Evolutionary conservation across 495 filamentous ascomycete genomes (phyloP).

Genomic region (Usnea hakonensis): DNA sequence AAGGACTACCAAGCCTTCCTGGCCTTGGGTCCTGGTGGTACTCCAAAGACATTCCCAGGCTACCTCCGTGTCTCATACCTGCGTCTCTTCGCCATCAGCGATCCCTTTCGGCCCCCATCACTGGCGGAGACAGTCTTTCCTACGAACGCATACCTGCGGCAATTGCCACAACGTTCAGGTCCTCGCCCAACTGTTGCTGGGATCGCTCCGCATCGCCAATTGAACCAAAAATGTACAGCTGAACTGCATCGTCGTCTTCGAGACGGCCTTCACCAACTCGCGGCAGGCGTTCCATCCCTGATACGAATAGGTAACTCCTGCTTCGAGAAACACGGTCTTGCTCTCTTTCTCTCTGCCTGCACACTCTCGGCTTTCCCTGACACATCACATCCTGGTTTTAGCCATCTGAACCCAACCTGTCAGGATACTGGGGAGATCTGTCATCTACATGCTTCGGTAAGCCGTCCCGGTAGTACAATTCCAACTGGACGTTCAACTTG

Average conservation of each 20-base stretch:
- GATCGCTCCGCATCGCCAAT: constrained; percentile 74
- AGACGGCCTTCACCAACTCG: constrained; percentile 43
- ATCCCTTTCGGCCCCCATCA: constrained; percentile 31
- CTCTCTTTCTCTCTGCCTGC: constrained; percentile 46
- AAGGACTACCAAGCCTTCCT: constrained; percentile 73
- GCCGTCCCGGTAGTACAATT: not conserved
- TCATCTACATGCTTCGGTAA: constrained; percentile 60
- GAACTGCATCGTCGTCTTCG: constrained; percentile 47
- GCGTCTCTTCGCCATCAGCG: constrained; percentile 38
- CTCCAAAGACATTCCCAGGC: constrained; percentile 62
- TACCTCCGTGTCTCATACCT: constrained; percentile 63
- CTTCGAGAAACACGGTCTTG: constrained; percentile 73
- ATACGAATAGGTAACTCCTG: constrained; percentile 59
- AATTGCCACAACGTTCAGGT: constrained; percentile 52
- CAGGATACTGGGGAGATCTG: constrained; percentile 60
- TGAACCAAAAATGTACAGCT: constrained; percentile 51
- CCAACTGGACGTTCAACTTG: not conserved
- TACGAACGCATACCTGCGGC: constrained; percentile 40
- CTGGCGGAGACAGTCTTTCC: constrained; percentile 33
- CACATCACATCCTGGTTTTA: constrained; percentile 33
- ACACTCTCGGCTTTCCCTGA: constrained; percentile 25
- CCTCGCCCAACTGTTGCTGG: constrained; percentile 58
- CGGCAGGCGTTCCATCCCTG: constrained; percentile 36
- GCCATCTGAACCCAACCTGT: constrained; percentile 51
- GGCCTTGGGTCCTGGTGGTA: constrained; percentile 72